phyloP scores from a whole-genome alignment of 352 stramenopile genomes.

The Globisporangium paroecandrum region DNA sequence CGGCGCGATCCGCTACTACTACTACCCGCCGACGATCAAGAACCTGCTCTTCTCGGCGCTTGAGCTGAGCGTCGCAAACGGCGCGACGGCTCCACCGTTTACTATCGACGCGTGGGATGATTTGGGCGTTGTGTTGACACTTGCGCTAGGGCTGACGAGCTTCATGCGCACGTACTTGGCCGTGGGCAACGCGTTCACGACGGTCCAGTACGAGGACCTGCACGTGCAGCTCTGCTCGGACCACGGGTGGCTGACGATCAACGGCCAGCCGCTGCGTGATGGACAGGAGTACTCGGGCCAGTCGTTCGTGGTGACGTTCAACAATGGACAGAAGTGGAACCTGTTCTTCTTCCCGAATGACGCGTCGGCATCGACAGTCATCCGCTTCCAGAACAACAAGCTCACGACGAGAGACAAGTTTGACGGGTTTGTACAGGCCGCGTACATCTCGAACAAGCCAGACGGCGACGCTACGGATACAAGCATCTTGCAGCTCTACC shows the following conservation, averaged over 20 bases:
- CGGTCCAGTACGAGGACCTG: conserved; percentile 62
- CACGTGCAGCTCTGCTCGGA: conserved; percentile 63
- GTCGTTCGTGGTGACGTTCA: conserved; percentile 58
- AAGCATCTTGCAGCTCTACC: conserved; percentile 58
- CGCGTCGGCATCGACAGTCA: conserved; percentile 11
- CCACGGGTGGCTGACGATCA: conserved; percentile 55
- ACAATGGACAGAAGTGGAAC: conserved; percentile 76
- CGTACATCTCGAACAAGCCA: conserved; percentile 52
- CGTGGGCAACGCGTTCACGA: conserved; percentile 78
- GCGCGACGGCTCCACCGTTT: conserved; percentile 19
- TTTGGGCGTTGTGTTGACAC: conserved; percentile 53
- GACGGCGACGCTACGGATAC: conserved; percentile 17
- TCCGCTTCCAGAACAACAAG: conserved; percentile 40
- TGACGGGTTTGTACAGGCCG: conserved; percentile 59
- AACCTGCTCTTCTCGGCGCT: conserved; percentile 68
- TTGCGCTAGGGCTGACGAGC: conserved; percentile 18
- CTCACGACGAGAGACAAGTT: conserved; percentile 54
- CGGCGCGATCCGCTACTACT: conserved; percentile 82
- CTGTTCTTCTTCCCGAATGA: conserved; percentile 52
- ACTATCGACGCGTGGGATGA: conserved; percentile 74
- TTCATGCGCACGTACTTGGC: conserved; percentile 56
- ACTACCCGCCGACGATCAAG: conserved; percentile 69
- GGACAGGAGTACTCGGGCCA: conserved; percentile 34
- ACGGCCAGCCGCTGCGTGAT: conserved; percentile 37
- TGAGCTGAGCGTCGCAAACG: conserved; percentile 29